A percentile compares a stretch with the other conserved stretches of the same genome.
phyloP scores from a whole-genome alignment of 2,329 filamentous ascomycete genomes.

The Aspergillus pseudoglaucus region DNA sequence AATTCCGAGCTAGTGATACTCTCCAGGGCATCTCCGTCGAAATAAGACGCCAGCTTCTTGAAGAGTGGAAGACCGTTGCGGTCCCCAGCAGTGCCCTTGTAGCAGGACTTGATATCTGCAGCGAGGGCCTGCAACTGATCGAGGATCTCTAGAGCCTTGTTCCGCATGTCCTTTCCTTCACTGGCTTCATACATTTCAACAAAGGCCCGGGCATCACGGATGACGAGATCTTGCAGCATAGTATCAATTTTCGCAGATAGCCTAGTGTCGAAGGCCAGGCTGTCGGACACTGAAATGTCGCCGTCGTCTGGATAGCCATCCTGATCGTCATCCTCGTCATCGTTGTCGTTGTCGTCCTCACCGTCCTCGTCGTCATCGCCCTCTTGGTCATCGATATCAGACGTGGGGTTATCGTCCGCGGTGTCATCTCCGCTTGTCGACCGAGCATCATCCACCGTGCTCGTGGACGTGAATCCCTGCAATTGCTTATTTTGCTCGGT shows the following conservation, averaged over 20 bases:
- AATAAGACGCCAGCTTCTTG: conserved; percentile 68
- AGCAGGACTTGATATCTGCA: conserved; percentile 64
- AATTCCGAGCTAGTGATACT: conserved; percentile 95
- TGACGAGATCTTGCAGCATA: conserved; percentile 65
- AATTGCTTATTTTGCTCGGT: conserved; percentile 13
- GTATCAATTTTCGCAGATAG: conserved; percentile 35
- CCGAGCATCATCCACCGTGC: conserved; percentile 9
- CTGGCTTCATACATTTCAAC: conserved; percentile 75
- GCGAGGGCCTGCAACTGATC: conserved; percentile 66
- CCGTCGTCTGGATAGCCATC: conserved; percentile 38
- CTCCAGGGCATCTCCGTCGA: conserved; percentile 80
- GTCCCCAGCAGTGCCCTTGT: conserved; percentile 41
- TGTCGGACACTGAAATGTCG: conserved; percentile 59
- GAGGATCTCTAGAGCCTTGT: conserved; percentile 71
- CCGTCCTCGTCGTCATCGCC: conserved; percentile 50
- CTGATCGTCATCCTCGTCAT: conserved; percentile 49
- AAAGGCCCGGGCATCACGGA: conserved; percentile 72
- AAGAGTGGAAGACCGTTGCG: conserved; percentile 62
- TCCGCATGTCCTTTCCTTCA: conserved; percentile 65
- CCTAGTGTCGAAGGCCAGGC: conserved; percentile 52
- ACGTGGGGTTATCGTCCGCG: conserved; percentile 27
- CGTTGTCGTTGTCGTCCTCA: conserved; percentile 47
- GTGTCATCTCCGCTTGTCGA: conserved; percentile 18
- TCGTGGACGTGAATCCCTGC: conserved; percentile 11
- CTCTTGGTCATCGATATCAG: conserved; percentile 47